Percentiles rank a stretch among this genome's conserved stretches.
These are phyloP conservation scores for Colletotrichum melonis DNA, from an alignment of 2,329 filamentous ascomycete genomes.

Conservation along the genomic window DNA sequence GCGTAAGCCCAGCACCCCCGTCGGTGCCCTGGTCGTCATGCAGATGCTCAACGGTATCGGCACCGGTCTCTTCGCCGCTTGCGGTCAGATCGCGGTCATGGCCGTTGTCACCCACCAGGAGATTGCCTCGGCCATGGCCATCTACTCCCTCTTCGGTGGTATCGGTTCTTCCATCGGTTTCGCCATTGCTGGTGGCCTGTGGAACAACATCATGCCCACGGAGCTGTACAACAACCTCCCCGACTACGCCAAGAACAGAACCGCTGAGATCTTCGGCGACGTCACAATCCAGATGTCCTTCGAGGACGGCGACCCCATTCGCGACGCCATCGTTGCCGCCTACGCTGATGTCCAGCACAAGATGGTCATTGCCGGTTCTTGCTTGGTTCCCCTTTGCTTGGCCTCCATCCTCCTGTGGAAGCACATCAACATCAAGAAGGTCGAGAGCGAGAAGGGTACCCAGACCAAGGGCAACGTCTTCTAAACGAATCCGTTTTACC, in stretches of 20 bases:
- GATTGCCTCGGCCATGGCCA: constrained; percentile 47
- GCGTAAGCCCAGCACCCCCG: constrained; percentile 41
- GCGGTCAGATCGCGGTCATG: constrained; percentile 52
- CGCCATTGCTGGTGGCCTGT: constrained; percentile 46
- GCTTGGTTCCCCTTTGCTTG: constrained; percentile 49
- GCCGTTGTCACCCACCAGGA: constrained; percentile 46
- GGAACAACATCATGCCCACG: constrained; percentile 49
- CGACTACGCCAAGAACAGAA: constrained; percentile 43
- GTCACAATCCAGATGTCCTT: constrained; percentile 51
- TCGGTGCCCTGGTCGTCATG: constrained; percentile 52
- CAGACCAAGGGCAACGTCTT: constrained; percentile 49
- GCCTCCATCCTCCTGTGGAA: constrained; percentile 50
- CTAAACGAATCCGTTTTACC: constrained; percentile 36
- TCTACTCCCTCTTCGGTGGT: constrained; percentile 44
- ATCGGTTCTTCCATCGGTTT: constrained; percentile 47
- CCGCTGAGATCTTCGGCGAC: constrained; percentile 55
- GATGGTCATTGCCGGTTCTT: constrained; percentile 50
- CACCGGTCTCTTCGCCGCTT: constrained; percentile 44
- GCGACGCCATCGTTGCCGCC: constrained; percentile 56
- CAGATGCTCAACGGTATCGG: constrained; percentile 53
- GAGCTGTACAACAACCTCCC: constrained; percentile 53
- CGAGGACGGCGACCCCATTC: constrained; percentile 50
- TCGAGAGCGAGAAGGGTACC: constrained; percentile 47
- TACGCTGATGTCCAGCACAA: constrained; percentile 59
- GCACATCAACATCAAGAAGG: constrained; percentile 52